A percentile compares a stretch with the other conserved stretches of the same genome.
Evolutionary conservation across 139 green algal species (phyloP).

Genomic region (Tetradesmus obliquus): DNA sequence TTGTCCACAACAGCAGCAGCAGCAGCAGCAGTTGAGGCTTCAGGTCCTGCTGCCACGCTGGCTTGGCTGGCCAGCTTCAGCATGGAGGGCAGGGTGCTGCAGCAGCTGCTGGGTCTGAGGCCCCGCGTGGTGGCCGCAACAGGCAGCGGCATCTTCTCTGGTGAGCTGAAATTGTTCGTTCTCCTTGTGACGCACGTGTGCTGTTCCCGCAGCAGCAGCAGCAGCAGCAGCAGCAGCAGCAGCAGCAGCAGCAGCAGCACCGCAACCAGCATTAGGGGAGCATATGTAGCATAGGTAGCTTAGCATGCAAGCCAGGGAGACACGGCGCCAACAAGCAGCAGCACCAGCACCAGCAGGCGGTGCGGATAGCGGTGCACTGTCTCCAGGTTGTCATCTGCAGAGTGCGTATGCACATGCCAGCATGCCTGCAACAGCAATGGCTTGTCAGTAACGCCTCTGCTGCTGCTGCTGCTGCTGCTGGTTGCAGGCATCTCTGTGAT

Average conservation of each 20-base stretch:
- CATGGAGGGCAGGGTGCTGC: conserved; percentile 59
- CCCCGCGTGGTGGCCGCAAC: conserved; percentile 27
- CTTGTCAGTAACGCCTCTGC: neutral
- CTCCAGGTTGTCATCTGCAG: too few species aligned
- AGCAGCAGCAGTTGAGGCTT: neutral
- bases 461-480: neutral
- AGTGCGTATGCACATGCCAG: too few species aligned
- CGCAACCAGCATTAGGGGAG: neutral
- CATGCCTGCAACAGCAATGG: neutral
- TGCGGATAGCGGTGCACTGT: too few species aligned
- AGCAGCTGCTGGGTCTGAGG: conserved; percentile 51
- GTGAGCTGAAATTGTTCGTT: conserved; percentile 2
- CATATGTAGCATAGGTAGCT: neutral
- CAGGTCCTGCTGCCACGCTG: conserved; percentile 18
- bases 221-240: neutral
- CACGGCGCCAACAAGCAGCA: too few species aligned
- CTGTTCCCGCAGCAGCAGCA: neutral
- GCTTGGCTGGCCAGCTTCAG: conserved; percentile 57
- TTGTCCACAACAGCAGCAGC: neutral
- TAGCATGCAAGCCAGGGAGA: too few species aligned
- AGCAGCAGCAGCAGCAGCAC: neutral
- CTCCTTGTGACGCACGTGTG: neutral
- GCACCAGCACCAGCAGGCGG: too few species aligned
- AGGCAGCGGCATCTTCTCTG: conserved; percentile 52
- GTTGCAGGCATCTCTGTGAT: conserved; percentile 58